phyloP scores from a whole-genome alignment of 1,139 yeast genomes.

The Pichia sp. region DNA sequence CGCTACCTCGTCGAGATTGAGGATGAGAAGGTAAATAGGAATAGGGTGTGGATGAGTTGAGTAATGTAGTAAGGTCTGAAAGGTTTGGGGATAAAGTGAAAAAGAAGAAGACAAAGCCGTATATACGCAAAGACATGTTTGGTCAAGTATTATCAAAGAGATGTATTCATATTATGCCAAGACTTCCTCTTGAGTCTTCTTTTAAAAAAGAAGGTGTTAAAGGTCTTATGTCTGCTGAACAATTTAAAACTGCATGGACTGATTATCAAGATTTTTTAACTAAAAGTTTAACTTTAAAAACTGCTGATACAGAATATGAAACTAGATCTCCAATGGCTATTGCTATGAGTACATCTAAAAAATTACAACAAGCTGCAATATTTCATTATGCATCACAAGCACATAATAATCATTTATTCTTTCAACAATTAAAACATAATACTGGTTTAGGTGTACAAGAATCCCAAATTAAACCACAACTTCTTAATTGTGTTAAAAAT shows the following conservation, averaged over 20 bases:
- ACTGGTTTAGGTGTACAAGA: slow-evolving; percentile 30
- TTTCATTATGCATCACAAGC: slow-evolving; percentile 90
- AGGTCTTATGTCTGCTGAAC: slow-evolving; percentile 64
- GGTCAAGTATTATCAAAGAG: slow-evolving; percentile 8
- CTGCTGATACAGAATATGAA: slow-evolving; percentile 77
- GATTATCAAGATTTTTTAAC: slow-evolving; percentile 71
- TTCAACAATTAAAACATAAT: slow-evolving; percentile 51
- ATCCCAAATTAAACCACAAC: slow-evolving; percentile 29
- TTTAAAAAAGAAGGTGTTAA: slow-evolving; percentile 52
- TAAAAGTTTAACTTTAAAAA: slow-evolving; percentile 62
- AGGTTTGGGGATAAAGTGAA: no score
- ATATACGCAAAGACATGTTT: background rate
- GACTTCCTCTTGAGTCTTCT: slow-evolving; percentile 38
- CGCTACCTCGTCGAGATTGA: no score
- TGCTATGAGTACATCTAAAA: slow-evolving; percentile 64
- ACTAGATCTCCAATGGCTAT: slow-evolving; percentile 74
- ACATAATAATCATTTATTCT: slow-evolving; percentile 86
- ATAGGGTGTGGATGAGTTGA: no score
- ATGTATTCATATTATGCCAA: slow-evolving; percentile 59
- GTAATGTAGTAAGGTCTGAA: no score
- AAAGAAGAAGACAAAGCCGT: background rate
- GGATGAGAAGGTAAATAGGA: no score
- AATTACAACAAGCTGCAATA: slow-evolving; percentile 60
- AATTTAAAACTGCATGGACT: slow-evolving; percentile 70
- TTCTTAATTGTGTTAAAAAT: slow-evolving; percentile 28